Conservation (phyloP, 495 filamentous ascomycete species). For the Daldinia grandis region DNA sequence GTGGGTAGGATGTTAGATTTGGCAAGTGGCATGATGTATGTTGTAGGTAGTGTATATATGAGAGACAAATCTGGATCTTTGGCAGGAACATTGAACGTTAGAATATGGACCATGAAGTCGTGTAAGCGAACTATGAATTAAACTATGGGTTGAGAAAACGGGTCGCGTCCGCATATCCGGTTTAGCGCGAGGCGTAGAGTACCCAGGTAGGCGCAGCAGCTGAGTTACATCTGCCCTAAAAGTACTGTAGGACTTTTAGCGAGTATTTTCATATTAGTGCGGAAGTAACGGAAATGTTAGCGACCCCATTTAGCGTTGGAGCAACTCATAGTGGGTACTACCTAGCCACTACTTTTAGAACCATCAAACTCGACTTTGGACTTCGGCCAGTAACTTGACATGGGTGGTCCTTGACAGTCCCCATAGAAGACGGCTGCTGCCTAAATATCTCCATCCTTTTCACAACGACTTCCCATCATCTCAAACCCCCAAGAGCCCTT, state of each 20-base stretch:
- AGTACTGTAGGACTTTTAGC: constrained; percentile 44
- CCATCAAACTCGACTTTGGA: constrained; percentile 26
- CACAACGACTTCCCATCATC: constrained; percentile 34
- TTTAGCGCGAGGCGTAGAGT: constrained; percentile 42
- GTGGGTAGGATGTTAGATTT: constrained; percentile 1
- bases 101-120: not conserved
- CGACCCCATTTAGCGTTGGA: not conserved
- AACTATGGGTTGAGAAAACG: constrained; percentile 1
- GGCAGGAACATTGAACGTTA: not conserved
- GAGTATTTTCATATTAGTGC: constrained; percentile 30
- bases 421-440: constrained; percentile 47
- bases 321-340: not conserved
- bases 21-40: constrained; percentile 1
- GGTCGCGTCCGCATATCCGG: constrained; percentile 30
- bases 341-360: constrained; percentile 19
- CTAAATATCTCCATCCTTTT: constrained; percentile 46
- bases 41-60: no score
- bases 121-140: not conserved
- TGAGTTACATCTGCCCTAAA: constrained; percentile 39
- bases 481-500: constrained; percentile 28
- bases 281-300: constrained; percentile 23
- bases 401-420: constrained; percentile 29
- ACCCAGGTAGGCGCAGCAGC: constrained; percentile 33
- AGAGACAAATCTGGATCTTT: not conserved
- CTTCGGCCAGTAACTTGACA: constrained; percentile 19